Base-by-base conservation (phyloP, 2,329 filamentous ascomycete genomes). In the Curvularia hawaiiensis region DNA sequence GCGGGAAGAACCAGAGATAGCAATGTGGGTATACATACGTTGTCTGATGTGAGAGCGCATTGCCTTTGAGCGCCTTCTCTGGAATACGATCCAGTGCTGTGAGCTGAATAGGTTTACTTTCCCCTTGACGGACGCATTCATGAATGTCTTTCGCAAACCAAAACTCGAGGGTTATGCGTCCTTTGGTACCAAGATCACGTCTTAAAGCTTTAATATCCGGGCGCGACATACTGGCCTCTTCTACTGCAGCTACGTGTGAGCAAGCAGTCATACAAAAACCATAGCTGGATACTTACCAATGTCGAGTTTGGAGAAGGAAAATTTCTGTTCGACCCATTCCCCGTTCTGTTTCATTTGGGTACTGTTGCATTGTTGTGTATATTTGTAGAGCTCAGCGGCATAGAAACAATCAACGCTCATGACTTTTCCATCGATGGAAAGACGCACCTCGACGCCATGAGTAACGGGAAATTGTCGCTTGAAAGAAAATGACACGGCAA, bases 21-120 rank as follows among this genome's bases (percentile, higher is more conserved):
- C 22, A 24, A 24, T 24, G 22, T 24, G 4, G 22, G 22, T 24
- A 24, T 24, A 24, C 61, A 4, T 38, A 63, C 58, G 24, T 48
- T 31, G 55, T 33, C 38, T 63, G 61, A 38, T 56, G 55, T n/a
- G 58, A 63, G 22, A 52, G 39, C 9, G 59, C 50, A 16, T 61
- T 53, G 16, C 58, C 58, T 49, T 63, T 61, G 8, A 61, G n/a
- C 20, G 47, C 55, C 30, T 61, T 59, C 18, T 61, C 61, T 9
- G 58, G 52, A 14, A 62, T 49, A 0, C 40, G 20, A 5, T 48
- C n/a, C 8, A 58, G 20, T 1, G 30, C 10, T 24, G 18, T n/a
- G n/a, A 54, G 31, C 16, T 30, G 4, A 4, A 8, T 3, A 12
- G 3, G 22, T 22, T 6, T 16, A 2, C 2, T 4, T 9, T 8